Evolutionary conservation across 139 green algal genomes (phyloP), one percentile per base, ranked within the genome.

Genomic region (Micractinium conductrix): DNA sequence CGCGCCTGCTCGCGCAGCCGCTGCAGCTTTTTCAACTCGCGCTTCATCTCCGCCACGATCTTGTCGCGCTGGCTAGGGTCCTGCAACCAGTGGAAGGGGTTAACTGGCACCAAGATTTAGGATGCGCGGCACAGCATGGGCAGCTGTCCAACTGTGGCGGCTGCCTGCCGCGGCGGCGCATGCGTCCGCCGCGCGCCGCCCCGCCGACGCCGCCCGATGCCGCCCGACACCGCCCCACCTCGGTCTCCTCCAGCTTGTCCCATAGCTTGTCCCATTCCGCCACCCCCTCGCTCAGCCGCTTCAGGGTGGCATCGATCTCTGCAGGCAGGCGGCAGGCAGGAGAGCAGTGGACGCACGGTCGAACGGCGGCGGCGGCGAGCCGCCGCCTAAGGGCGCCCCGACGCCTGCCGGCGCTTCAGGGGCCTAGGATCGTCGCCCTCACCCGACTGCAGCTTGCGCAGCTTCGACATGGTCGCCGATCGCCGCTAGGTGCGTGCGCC

Each of bases 191-290:
- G 16, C 67, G 4, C n/a, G 37, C 14, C 0, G 43, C n/a, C 2
- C 28, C 30, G 1, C 28, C 26, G 70, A 24, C 30, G 19, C 14
- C 14, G 40, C 38, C 22, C 62, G 28, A n/a, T n/a, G n/a, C n/a
- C n/a, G n/a, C n/a, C n/a, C n/a, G n/a, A n/a, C n/a, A n/a, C n/a
- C n/a, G n/a, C n/a, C n/a, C n/a, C 43, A 48, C 76, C 76, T 74
- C 76, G 6, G 74, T 79, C 72, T 86, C 81, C 69, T 80, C 75
- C 42, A 94, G 89, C 92, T 98, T 97, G 22, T 97, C 91, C 93
- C 93, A 98, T 65, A 98, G 96, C 24, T 90, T 84, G 55, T 99
- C 95, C 80, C 98, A 99, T 8, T 97, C 87, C 30, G 95, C 93
- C 48, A 98, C 91, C 8, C 95, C 95, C 71, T 99, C 96, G 22